Evolutionary conservation across 139 green algal species (phyloP).

Genomic region (Chlamydomonas sp.): DNA sequence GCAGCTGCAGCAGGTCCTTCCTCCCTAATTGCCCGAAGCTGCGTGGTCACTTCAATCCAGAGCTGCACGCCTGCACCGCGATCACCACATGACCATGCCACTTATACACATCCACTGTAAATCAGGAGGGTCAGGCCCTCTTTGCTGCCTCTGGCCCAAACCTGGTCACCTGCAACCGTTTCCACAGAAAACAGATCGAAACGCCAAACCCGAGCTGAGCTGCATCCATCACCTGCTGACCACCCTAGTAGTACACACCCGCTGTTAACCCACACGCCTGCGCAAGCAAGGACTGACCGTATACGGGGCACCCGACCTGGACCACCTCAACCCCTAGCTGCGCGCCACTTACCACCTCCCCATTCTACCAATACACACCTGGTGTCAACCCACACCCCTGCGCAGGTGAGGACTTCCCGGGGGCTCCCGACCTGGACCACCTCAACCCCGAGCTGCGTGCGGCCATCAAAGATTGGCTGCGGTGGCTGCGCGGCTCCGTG

Average conservation of each 20-base stretch:
- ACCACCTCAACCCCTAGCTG: constrained; percentile 78
- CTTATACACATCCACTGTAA: too few relatives aligned
- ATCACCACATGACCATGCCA: too few relatives aligned
- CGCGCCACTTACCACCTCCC: not conserved
- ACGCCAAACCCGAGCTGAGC: too few relatives aligned
- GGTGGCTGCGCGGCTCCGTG: constrained; percentile 82
- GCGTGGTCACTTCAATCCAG: too few relatives aligned
- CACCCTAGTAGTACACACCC: not conserved
- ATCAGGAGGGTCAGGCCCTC: too few relatives aligned
- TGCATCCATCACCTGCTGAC: not conserved
- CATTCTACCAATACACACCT: not conserved
- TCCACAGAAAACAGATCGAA: too few relatives aligned
- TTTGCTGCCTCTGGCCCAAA: too few relatives aligned
- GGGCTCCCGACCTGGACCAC: constrained; percentile 93
- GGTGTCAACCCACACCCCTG: not conserved
- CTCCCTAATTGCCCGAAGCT: too few relatives aligned
- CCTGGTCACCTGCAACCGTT: too few relatives aligned
- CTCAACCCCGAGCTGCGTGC: constrained; percentile 76
- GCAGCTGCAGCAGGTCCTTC: too few relatives aligned
- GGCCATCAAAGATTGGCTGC: constrained; percentile 81
- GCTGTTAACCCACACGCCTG: not conserved
- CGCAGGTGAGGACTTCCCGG: constrained; percentile 69
- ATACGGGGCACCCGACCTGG: constrained; percentile 84
- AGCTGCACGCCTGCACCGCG: too few relatives aligned
- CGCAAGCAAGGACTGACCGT: constrained; percentile 69